phyloP scores from a whole-genome alignment of 2,329 filamentous ascomycete species.

The Basipetospora chlamydospora region DNA sequence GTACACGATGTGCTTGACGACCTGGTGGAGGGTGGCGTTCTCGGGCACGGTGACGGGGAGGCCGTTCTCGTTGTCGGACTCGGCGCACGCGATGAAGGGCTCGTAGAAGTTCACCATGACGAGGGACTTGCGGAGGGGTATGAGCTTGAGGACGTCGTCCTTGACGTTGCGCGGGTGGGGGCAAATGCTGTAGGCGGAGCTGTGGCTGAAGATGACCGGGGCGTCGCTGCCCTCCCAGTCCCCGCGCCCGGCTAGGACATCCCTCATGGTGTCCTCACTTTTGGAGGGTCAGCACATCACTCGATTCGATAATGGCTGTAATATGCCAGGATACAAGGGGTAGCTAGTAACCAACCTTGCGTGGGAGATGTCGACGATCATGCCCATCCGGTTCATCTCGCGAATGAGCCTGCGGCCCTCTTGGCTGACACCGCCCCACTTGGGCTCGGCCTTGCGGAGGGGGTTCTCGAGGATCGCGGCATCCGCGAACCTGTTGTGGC shows the following conservation, averaged over 20 bases:
- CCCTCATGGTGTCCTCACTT: slow-evolving; percentile 66
- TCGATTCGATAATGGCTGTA: too few species aligned
- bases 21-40: slow-evolving; percentile 61
- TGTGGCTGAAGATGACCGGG: slow-evolving; percentile 82
- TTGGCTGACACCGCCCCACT: slow-evolving; percentile 59
- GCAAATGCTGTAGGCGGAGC: slow-evolving; percentile 65
- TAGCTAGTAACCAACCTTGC: slow-evolving; percentile 21
- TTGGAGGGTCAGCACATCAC: not conserved
- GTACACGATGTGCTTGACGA: slow-evolving; percentile 67
- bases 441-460: slow-evolving; percentile 34
- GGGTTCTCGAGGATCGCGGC: slow-evolving; percentile 53
- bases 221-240: slow-evolving; percentile 60
- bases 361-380: slow-evolving; percentile 86
- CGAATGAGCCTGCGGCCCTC: slow-evolving; percentile 53
- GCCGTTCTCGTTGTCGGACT: slow-evolving; percentile 41
- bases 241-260: slow-evolving; percentile 54
- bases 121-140: slow-evolving; percentile 57
- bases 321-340: too few species aligned
- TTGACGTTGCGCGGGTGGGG: slow-evolving; percentile 85
- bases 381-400: slow-evolving; percentile 90
- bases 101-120: slow-evolving; percentile 89
- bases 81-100: slow-evolving; percentile 65
- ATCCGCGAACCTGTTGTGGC: slow-evolving; percentile 81
- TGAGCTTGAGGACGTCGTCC: slow-evolving; percentile 64
- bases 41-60: slow-evolving; percentile 52